These are phyloP conservation scores for Neurospora sp. DNA, from an alignment of 495 filamentous ascomycete genomes.

Conservation along the genomic window DNA sequence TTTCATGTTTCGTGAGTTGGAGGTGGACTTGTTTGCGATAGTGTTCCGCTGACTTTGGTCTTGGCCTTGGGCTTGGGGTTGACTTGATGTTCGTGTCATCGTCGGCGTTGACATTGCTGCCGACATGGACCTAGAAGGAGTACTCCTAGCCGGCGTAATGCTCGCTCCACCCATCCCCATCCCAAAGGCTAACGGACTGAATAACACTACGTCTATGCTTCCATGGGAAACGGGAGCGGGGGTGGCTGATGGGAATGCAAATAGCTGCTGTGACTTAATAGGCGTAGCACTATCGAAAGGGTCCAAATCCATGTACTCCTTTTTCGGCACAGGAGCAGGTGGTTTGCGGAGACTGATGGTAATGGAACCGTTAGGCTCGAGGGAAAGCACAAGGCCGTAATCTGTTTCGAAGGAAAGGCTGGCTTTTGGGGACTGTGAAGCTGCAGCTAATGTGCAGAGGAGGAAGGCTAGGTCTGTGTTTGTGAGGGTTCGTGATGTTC, in stretches of 20 bases:
- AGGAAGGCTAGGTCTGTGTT: constrained; percentile 12
- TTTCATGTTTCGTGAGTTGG: background rate
- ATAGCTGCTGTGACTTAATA: background rate
- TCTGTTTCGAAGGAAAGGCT: constrained; percentile 2
- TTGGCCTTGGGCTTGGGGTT: too few species aligned
- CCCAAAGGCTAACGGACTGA: too few species aligned
- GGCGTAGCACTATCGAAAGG: background rate
- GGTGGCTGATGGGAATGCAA: too few species aligned
- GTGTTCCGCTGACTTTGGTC: background rate
- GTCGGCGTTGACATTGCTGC: background rate
- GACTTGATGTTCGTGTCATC: background rate
- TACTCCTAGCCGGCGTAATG: background rate
- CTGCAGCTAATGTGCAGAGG: constrained; percentile 4
- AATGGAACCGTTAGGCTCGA: constrained; percentile 3
- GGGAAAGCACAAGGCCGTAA: constrained; percentile 6
- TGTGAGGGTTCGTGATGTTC: constrained; percentile 8
- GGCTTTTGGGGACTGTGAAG: background rate
- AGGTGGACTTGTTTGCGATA: background rate
- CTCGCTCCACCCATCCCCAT: background rate
- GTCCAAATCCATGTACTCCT: background rate
- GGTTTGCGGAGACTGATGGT: background rate
- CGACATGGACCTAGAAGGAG: background rate
- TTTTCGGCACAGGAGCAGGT: background rate
- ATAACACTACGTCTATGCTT: too few species aligned
- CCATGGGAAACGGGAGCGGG: too few species aligned